Evolutionary conservation across 306 rosid genomes (phyloP), one percentile per base, ranked within the genome.

Genomic region (Vigna mungo): DNA sequence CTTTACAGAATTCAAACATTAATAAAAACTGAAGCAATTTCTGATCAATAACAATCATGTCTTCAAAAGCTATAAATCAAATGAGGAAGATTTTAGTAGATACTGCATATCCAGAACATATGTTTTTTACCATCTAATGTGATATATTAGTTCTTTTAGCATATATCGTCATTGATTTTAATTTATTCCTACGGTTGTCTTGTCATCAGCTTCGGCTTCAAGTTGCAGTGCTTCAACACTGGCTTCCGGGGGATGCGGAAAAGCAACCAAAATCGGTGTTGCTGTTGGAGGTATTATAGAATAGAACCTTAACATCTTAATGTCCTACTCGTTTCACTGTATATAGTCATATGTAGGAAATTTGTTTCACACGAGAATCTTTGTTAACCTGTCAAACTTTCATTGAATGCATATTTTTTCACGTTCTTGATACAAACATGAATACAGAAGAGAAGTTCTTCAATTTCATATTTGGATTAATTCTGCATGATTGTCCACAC

Each of bases 281-380:
- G 82, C 88, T 48, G 80, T 87, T 55, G 91, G 83, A 87, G 99
- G 99, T 92, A 89, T 21, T 9, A 17, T 12, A 43, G 44, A 85
- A 37, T 12, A 43, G 44, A 85, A 39, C 17, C 80, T 72, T 43
- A 18, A 23, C 65, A 9, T n/a, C 71, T 39, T 41, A 58, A 66
- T 41, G 20, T n/a, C n/a, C 7, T 74, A 10, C 55, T 34, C 13
- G 51, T 53, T 18, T 53, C 25, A 18, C 59, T n/a, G 11, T 20
- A 53, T 20, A 18, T 49, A 51, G 47, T 68, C 58, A 39, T 6
- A n/a, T 16, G 12, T 77, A 16, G 67, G 21, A 77, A 47, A 30
- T 47, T 61, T 76, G 47, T 27, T 59, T 27, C 70, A 47, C 63
- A 6, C 70, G 21, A 44, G 8, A 46, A 51, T 61, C 32, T 21